phyloP scores from a whole-genome alignment of 352 stramenopile genomes.

The Phytophthora chlamydospora region DNA sequence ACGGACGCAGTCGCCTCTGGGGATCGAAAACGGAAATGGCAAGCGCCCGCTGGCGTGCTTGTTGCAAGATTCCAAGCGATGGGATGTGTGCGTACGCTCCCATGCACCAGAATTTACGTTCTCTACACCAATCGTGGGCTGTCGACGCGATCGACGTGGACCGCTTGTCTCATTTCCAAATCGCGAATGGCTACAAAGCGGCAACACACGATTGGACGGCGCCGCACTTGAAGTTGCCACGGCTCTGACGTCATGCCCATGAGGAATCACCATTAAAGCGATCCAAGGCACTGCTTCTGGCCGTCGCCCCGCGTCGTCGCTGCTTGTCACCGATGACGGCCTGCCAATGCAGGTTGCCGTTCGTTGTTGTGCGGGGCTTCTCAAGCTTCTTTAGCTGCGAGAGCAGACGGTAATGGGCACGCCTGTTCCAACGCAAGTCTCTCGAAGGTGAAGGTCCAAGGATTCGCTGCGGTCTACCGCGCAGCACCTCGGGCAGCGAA shows the following conservation, averaged over 20 bases:
- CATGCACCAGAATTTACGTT: slow-evolving; percentile 10
- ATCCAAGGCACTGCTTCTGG: slow-evolving; percentile 40
- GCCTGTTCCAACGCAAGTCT: slow-evolving; percentile 39
- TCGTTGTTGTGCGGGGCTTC: slow-evolving; percentile 54
- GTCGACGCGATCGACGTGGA: neutral
- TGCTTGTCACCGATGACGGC: slow-evolving; percentile 30
- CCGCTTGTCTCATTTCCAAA: slow-evolving; percentile 5
- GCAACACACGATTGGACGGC: neutral
- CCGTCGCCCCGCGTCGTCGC: slow-evolving; percentile 1
- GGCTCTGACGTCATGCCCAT: too few species aligned
- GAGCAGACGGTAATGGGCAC: slow-evolving; percentile 56
- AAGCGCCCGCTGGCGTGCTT: neutral
- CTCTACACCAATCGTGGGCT: neutral
- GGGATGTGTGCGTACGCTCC: slow-evolving; percentile 9
- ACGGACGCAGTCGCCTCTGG: neutral
- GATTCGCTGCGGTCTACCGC: too few species aligned
- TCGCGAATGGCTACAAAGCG: too few species aligned
- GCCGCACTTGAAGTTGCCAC: slow-evolving; percentile 2
- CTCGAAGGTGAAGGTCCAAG: slow-evolving; percentile 30
- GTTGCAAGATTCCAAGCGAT: slow-evolving; percentile 19
- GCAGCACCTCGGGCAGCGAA: too few species aligned
- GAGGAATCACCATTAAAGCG: too few species aligned
- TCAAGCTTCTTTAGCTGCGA: slow-evolving; percentile 59
- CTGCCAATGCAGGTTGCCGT: slow-evolving; percentile 67
- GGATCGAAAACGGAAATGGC: slow-evolving; percentile 33